Percentiles rank a stretch among this genome's conserved stretches.
Conservation (phyloP, 768 basidiomycete species). For the Leccinellum luteum region DNA sequence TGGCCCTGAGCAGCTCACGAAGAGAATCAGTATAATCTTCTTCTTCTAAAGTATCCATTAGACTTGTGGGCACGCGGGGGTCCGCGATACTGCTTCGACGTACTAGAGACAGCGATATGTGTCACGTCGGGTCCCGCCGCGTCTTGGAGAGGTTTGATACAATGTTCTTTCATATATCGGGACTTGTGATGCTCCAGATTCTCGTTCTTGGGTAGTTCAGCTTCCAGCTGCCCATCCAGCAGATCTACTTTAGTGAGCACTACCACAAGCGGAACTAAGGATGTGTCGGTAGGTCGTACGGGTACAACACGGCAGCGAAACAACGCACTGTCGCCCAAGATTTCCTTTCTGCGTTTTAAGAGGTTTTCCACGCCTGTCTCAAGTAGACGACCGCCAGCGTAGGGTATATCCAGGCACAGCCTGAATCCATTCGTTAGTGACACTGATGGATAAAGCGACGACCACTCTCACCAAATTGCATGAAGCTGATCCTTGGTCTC, state of each 20-base stretch:
- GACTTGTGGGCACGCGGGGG: no score
- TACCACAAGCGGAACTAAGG: background rate
- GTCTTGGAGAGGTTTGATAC: background rate
- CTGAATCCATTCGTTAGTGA: background rate
- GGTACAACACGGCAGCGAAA: slow-evolving; percentile 1
- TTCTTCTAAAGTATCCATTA: background rate
- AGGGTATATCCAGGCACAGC: slow-evolving; percentile 17
- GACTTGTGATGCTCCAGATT: background rate
- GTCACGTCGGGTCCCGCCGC: slow-evolving; percentile 1
- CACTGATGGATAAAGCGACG: background rate
- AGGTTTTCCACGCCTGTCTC: slow-evolving; percentile 15
- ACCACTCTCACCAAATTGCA: slow-evolving; percentile 8
- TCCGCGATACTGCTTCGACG: background rate
- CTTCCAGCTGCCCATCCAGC: background rate
- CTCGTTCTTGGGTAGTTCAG: background rate
- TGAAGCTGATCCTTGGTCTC: slow-evolving; percentile 9
- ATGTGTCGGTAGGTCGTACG: no score
- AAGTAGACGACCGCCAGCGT: slow-evolving; percentile 13
- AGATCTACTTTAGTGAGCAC: no score
- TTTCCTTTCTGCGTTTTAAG: slow-evolving; percentile 1
- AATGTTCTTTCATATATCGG: background rate
- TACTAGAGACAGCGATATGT: slow-evolving; percentile 11
- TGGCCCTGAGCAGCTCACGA: background rate
- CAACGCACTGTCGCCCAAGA: background rate
- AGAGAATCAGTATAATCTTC: slow-evolving; percentile 6